Percentiles rank a stretch among this genome's conserved stretches.
These are phyloP conservation scores for Backusella macrospora DNA, from an alignment of 192 early-diverging fungal genomes.

Conservation along the genomic window DNA sequence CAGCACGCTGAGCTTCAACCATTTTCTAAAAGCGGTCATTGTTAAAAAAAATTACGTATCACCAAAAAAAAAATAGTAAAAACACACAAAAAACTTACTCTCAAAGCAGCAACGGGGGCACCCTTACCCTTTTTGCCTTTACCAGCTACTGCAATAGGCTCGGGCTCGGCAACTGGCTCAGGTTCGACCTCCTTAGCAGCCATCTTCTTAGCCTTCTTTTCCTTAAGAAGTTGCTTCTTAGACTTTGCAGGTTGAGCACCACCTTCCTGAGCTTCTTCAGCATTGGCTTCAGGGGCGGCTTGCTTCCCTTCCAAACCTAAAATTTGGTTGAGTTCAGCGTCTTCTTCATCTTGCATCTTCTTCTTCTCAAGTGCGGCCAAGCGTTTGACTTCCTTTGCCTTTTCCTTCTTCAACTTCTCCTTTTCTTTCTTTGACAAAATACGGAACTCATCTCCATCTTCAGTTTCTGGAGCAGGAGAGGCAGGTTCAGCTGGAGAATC, in stretches of 20 bases:
- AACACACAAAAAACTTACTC: conserved; percentile 36
- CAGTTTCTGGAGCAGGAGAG: conserved; percentile 31
- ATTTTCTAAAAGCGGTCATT: conserved; percentile 50
- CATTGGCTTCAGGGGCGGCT: conserved; percentile 20
- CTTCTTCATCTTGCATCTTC: conserved; percentile 40
- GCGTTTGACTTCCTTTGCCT: conserved; percentile 61
- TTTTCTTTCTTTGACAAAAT: conserved; percentile 89
- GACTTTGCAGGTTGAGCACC: conserved; percentile 46
- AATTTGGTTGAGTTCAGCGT: conserved; percentile 36
- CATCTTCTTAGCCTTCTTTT: conserved; percentile 60
- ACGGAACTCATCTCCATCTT: conserved; percentile 48
- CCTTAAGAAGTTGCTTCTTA: conserved; percentile 56
- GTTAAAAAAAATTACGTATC: conserved; percentile 36
- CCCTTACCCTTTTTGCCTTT: conserved; percentile 64
- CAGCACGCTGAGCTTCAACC: conserved; percentile 72
- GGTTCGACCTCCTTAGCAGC: conserved; percentile 47
- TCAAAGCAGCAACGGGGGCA: conserved; percentile 55
- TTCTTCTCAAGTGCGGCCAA: conserved; percentile 53
- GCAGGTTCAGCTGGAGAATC: conserved; percentile 51
- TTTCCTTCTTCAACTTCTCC: conserved; percentile 81
- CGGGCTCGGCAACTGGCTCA: conserved; percentile 28
- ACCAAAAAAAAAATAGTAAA: neutral
- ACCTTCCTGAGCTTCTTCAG: conserved; percentile 18
- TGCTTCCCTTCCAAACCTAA: conserved; percentile 43
- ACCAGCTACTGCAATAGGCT: conserved; percentile 28